Evolutionary conservation across 371 early-diverging fungal species (phyloP).

Genomic region (Ordospora colligata): DNA sequence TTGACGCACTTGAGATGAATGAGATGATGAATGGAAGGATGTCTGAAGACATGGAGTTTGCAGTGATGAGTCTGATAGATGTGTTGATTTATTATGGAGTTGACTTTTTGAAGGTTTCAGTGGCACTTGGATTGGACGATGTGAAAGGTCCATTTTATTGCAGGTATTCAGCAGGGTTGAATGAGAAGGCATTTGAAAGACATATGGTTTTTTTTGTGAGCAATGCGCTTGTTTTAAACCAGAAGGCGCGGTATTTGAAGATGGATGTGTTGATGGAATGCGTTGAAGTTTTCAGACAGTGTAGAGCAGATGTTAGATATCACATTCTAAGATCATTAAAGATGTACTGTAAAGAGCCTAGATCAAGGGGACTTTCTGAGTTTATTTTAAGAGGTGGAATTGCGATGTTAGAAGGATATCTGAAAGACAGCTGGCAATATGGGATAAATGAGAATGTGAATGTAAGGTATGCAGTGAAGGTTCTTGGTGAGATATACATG

Average conservation of each 20-base stretch:
- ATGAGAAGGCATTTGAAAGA: neutral
- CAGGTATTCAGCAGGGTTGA: neutral
- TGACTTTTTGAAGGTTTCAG: neutral
- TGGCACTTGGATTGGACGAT: neutral
- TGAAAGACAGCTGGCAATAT: neutral
- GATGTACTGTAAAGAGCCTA: neutral
- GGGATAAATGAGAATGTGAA: neutral
- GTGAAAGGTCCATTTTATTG: neutral
- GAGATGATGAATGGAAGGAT: neutral
- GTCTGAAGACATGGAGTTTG: constrained; percentile 4
- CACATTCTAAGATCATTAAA: neutral
- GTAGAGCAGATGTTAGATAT: neutral
- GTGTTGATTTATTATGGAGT: neutral
- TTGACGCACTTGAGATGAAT: neutral
- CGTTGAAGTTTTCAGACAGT: neutral
- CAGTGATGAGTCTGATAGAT: neutral
- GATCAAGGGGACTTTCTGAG: neutral
- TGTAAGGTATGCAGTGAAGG: neutral
- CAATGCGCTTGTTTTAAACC: neutral
- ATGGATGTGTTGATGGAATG: neutral
- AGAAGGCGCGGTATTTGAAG: neutral
- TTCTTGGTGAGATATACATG: constrained; percentile 2
- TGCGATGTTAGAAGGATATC: neutral
- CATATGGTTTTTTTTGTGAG: constrained; percentile 1
- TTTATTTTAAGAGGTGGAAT: neutral